phyloP scores from a whole-genome alignment of 495 filamentous ascomycete species.

The Talaromyces thailandensis region DNA sequence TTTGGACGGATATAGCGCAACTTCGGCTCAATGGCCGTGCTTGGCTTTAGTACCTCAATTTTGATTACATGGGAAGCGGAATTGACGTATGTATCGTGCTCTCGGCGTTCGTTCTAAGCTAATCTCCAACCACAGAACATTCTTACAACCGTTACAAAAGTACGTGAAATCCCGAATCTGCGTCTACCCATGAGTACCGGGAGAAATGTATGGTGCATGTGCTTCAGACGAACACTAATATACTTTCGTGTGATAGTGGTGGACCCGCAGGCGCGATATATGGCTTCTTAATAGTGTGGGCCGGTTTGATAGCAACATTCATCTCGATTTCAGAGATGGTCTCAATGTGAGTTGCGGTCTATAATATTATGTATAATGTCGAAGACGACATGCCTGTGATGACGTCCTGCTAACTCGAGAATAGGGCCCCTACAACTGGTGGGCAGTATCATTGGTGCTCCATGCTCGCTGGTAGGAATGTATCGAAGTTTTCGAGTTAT shows the following conservation, averaged over 20 bases:
- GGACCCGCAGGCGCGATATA: conserved; percentile 45
- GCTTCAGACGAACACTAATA: background rate
- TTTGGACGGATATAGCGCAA: conserved; percentile 24
- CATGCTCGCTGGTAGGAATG: conserved; percentile 33
- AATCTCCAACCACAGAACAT: conserved; percentile 14
- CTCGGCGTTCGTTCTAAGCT: background rate
- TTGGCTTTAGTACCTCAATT: conserved; percentile 43
- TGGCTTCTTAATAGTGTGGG: conserved; percentile 41
- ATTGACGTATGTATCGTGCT: conserved; percentile 17
- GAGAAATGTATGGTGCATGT: background rate
- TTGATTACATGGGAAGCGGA: conserved; percentile 43
- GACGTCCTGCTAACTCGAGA: background rate
- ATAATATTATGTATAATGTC: background rate
- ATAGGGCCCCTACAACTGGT: conserved; percentile 38
- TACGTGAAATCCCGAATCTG: conserved; percentile 3
- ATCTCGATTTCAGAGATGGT: conserved; percentile 30
- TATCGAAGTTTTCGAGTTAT: conserved; percentile 36
- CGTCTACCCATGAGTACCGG: background rate
- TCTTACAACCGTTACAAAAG: conserved; percentile 28
- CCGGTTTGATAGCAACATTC: conserved; percentile 20
- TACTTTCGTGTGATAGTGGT: conserved; percentile 19
- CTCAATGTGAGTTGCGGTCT: conserved; percentile 23
- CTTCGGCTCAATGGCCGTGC: conserved; percentile 38
- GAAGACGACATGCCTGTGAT: background rate
- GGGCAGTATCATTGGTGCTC: conserved; percentile 48